Evolutionary conservation across 805 yeast species (phyloP).

Genomic region (Ogataea nakhonphanomensis): DNA sequence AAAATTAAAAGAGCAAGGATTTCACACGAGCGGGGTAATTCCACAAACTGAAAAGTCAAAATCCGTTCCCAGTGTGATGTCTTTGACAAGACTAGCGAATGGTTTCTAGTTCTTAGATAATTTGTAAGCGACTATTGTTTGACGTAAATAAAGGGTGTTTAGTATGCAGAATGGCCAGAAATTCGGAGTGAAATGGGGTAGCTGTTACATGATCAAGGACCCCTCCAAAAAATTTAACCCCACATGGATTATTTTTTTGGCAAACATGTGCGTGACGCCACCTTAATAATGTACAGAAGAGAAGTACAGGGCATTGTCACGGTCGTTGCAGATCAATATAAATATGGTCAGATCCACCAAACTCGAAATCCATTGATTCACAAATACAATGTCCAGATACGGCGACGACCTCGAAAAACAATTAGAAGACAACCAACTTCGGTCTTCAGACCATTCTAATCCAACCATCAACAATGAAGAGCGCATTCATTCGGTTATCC

Average conservation of each 20-base stretch:
- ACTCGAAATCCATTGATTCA: neutral
- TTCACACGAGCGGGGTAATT: constrained; percentile 2
- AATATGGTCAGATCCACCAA: neutral
- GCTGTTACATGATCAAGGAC: neutral
- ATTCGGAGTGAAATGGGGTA: neutral
- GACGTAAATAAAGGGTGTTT: neutral
- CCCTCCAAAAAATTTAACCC: neutral
- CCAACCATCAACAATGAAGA: constrained; percentile 23
- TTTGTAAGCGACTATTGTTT: neutral
- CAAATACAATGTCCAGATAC: constrained; percentile 3
- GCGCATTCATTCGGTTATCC: constrained; percentile 31
- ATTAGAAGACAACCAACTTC: constrained; percentile 15
- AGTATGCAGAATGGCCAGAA: too few species aligned
- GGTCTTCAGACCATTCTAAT: constrained; percentile 17
- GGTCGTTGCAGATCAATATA: neutral
- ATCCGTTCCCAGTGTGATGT: neutral
- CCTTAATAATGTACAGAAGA: neutral
- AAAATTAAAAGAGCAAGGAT: constrained; percentile 15
- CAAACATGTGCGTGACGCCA: neutral
- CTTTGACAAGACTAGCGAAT: neutral
- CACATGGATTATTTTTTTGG: neutral
- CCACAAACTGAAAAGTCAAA: neutral
- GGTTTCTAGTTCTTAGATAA: neutral
- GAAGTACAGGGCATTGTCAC: too few species aligned
- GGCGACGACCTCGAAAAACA: constrained; percentile 23